Evolutionary conservation across 345 rosid species (phyloP).

Genomic region (Eucalyptus viminalis): DNA sequence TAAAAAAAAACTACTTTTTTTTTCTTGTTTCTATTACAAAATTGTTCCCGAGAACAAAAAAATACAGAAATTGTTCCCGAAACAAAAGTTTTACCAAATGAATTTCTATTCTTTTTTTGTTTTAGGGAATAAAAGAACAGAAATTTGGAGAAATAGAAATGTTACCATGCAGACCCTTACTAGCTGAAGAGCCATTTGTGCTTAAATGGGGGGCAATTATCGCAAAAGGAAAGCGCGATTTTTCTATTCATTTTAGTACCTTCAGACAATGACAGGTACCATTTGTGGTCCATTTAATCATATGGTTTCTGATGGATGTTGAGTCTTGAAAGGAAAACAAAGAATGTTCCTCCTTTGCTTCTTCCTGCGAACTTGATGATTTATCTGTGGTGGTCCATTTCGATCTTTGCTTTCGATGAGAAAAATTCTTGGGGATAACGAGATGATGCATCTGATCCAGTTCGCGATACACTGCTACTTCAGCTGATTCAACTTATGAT

Average conservation of each 20-base stretch:
- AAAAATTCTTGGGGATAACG: accelerated
- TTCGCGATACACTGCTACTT: accelerated
- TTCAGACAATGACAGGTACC: not conserved
- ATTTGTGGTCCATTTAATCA: not conserved
- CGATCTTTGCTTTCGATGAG: not conserved
- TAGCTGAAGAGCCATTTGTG: not conserved
- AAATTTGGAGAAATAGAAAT: accelerated
- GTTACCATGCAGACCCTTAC: no score
- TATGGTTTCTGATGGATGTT: not conserved
- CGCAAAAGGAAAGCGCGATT: not conserved
- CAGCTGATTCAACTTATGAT: not conserved
- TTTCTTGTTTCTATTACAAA: no score
- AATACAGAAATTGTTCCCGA: accelerated
- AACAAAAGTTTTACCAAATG: accelerated
- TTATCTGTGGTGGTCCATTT: not conserved
- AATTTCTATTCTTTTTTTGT: no score
- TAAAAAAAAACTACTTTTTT: no score
- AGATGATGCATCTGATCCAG: not conserved
- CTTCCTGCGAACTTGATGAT: not conserved
- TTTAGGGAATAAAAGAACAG: accelerated
- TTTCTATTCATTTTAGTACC: not conserved
- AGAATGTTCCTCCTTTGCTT: not conserved
- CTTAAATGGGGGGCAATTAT: not conserved
- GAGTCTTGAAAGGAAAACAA: not conserved
- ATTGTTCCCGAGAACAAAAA: accelerated